phyloP scores from a whole-genome alignment of 768 basidiomycete genomes.

The Leccinum subgranulosum region DNA sequence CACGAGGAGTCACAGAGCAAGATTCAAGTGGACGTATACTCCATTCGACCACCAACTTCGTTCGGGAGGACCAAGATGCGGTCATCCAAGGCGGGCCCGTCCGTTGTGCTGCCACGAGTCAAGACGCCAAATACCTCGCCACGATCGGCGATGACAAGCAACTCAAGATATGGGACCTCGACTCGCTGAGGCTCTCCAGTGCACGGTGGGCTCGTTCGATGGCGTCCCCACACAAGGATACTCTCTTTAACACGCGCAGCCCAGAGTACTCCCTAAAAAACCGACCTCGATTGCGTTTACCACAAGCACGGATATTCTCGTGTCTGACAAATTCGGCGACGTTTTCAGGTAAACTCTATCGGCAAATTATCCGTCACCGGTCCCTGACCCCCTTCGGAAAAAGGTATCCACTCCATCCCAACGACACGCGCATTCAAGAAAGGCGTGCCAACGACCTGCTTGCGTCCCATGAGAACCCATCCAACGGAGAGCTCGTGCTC shows the following conservation, averaged over 20 bases:
- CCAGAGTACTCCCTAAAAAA: conserved; percentile 80
- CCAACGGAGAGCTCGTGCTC: conserved; percentile 66
- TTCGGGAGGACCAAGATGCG: conserved; percentile 29
- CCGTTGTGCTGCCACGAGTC: conserved; percentile 54
- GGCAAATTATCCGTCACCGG: not conserved
- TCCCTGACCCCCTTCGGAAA: not conserved
- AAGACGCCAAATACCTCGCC: conserved; percentile 45
- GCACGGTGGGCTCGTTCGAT: conserved; percentile 46
- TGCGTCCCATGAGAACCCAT: conserved; percentile 66
- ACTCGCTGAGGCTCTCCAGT: conserved; percentile 52
- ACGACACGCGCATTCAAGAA: conserved; percentile 13
- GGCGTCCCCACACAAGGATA: not conserved
- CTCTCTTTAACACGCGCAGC: not conserved
- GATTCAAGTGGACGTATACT: conserved; percentile 53
- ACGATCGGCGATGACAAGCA: conserved; percentile 79
- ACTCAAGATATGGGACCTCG: conserved; percentile 71
- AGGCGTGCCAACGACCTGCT: conserved; percentile 32
- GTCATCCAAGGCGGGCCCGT: conserved; percentile 53
- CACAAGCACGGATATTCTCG: conserved; percentile 61
- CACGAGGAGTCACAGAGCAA: conserved; percentile 5
- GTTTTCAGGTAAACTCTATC: conserved; percentile 63
- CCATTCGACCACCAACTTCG: conserved; percentile 39
- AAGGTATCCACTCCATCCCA: conserved; percentile 60
- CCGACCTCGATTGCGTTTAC: conserved; percentile 70
- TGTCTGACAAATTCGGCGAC: conserved; percentile 95